phyloP scores from a whole-genome alignment of 2,329 filamentous ascomycete species.

The Xylariaceae sp. region DNA sequence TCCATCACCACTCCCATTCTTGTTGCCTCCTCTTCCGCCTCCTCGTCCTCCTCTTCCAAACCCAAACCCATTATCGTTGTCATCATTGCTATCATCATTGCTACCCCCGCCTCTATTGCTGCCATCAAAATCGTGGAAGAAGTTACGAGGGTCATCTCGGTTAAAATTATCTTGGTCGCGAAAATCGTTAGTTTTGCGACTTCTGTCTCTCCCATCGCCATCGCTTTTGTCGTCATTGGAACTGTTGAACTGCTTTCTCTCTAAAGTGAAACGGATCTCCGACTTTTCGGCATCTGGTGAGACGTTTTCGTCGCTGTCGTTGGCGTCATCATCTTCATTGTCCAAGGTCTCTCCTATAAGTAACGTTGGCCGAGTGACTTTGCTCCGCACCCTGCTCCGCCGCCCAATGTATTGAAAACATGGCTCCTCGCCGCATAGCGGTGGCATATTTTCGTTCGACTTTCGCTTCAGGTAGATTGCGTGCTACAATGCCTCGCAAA shows the following conservation, averaged over 20 bases:
- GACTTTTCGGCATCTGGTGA: slow-evolving; percentile 26
- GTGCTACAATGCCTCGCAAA: slow-evolving; percentile 38
- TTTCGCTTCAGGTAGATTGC: slow-evolving; percentile 1
- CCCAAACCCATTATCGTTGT: slow-evolving; percentile 7
- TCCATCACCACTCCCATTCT: background rate
- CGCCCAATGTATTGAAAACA: slow-evolving; percentile 24
- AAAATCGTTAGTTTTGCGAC: background rate
- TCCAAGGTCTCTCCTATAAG: slow-evolving; percentile 13
- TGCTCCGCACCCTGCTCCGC: slow-evolving; percentile 26
- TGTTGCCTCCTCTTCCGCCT: background rate
- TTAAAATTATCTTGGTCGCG: background rate
- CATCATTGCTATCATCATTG: background rate
- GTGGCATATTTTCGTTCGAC: slow-evolving; percentile 35
- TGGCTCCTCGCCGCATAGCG: slow-evolving; percentile 29
- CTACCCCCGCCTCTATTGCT: background rate
- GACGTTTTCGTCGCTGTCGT: slow-evolving; percentile 26
- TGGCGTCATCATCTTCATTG: slow-evolving; percentile 14
- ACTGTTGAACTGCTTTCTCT: slow-evolving; percentile 9
- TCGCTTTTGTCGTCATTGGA: slow-evolving; percentile 13
- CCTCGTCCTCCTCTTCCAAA: background rate
- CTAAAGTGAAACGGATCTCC: slow-evolving; percentile 21
- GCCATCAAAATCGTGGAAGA: background rate
- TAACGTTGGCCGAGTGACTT: slow-evolving; percentile 23
- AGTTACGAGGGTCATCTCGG: no score
- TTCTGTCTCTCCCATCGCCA: slow-evolving; percentile 3